Conservation (phyloP, 352 stramenopile species). For the Globisporangium viniferum region DNA sequence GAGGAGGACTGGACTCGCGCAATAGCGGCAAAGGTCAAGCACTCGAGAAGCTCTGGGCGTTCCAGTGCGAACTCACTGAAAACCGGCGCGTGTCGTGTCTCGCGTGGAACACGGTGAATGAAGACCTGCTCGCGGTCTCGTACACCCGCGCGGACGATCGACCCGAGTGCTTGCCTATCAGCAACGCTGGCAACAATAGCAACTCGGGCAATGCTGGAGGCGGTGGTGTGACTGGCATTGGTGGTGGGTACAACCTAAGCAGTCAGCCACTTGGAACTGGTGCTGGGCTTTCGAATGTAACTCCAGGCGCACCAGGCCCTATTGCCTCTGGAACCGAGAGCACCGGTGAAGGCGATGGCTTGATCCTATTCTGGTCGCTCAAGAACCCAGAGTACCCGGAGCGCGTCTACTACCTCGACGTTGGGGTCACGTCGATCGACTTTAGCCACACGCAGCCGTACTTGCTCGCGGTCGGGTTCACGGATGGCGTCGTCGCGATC, state of each 20-base stretch:
- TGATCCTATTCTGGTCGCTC: conserved; percentile 93
- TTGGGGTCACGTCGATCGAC: conserved; percentile 86
- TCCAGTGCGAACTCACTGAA: conserved; percentile 59
- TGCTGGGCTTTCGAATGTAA: neutral
- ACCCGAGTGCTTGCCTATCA: neutral
- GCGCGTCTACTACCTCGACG: conserved; percentile 74
- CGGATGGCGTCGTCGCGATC: conserved; percentile 88
- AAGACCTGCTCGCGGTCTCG: conserved; percentile 89
- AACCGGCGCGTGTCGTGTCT: conserved; percentile 68
- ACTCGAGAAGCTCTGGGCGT: conserved; percentile 78
- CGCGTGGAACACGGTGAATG: conserved; percentile 84
- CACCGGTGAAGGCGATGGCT: conserved; percentile 33
- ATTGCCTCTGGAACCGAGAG: neutral
- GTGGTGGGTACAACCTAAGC: neutral
- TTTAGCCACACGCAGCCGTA: conserved; percentile 87
- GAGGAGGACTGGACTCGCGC: neutral
- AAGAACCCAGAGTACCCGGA: conserved; percentile 92
- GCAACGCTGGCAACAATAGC: neutral
- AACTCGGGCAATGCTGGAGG: neutral
- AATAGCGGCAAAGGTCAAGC: conserved; percentile 15
- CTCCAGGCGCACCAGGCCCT: conserved; percentile 2
- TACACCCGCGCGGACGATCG: conserved; percentile 47
- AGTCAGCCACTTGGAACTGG: neutral
- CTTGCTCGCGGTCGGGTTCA: conserved; percentile 87
- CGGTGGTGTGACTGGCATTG: neutral